Base-by-base conservation (phyloP, 768 basidiomycete species). In the Cystofilobasidium capitatum region DNA sequence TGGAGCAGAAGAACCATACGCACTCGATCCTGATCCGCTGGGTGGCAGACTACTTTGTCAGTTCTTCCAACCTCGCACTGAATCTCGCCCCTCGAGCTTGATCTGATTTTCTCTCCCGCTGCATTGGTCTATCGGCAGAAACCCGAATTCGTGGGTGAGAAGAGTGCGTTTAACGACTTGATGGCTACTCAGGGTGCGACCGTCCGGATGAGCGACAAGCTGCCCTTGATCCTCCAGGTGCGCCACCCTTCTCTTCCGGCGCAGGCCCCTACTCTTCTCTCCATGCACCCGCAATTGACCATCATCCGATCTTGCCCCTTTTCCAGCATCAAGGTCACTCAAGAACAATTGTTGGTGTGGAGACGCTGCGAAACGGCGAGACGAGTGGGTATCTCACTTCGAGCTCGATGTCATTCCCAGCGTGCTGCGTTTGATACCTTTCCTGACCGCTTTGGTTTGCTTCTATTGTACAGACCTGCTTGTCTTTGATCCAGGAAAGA, bases 21-120 rank as follows among this genome's bases (percentile, higher is more conserved):
- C 61, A 68, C 54, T 44, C 61, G 26, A 29, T 63, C 20, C 60
- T 68, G 1, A 60, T 57, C 31, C 60, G 61, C 36, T 68, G 66
- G 66, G 66, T 68, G 24, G 61, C 58, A 6, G 35, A 68, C 61
- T 68, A 68, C 55, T 68, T 68, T 35, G 66, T 68, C 17, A 35
- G 60, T 47, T 9, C 2, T n/a, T n/a, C 37, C 12, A 26, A 14
- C 31, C 31, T 35, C 24, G 16, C 51, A 6, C 35, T 20, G 33
- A 33, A 5, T 8, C 2, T 36, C 33, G 16, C 36, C 24, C 14
- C 22, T 42, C 24, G 29, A 3, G n/a, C 7, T 31, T 47, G 45
- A 63, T 12, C 16, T n/a, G n/a, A 17, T 26, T 44, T 13, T 8
- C 10, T 22, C 20, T 29, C 29, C 8, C 14, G 26, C 3, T 14